Base-by-base conservation (phyloP, 331 rosid species). In the Cucumis variabilis region DNA sequence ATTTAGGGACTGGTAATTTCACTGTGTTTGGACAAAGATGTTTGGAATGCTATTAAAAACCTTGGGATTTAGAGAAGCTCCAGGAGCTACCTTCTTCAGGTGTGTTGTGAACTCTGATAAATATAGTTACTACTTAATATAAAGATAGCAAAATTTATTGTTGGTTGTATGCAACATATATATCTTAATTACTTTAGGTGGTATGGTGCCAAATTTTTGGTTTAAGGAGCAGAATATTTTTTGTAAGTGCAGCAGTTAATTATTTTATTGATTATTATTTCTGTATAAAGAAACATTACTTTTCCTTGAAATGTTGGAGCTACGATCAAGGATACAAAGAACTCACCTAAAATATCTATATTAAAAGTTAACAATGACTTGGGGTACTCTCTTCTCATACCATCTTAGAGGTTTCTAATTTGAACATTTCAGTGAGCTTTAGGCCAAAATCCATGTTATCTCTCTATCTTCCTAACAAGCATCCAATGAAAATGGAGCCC, bases 1-100 rank as follows among this genome's bases (percentile, higher is more conserved):
- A 75, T 89, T 89, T 86, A 96, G 98, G 90, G 91, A 85, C n/a
- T 96, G 88, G 98, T 93, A 88, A 53, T 89, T 85, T 92, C 98
- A 66, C 87, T 96, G 11, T 92, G 96, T 46, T 89, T 94, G 83
- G 98, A 96, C 89, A 89, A 89, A 85, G 93, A 91, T 30, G 60
- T 96, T 78, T 96, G 97, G 97, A 88, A 92, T 89, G 98, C 95
- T 68, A 86, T 96, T 76, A 80, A 82, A 88, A 93, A 85, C 87
- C 90, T 92, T 21, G 93, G 90, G 70, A 30, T 88, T 82, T 89
- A 84, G 93, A 30, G 86, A 91, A 87, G 86, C 91, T 93, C 50
- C 84, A 51, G 37, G 88, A 85, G 80, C 87, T 92, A 10, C 92
- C 90, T 68, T 30, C 58, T 72, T 79, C 94, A 90, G 98, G 98